Evolutionary conservation across 371 early-diverging fungal genomes (phyloP).

Genomic region (Syncephalastrum monosporum): DNA sequence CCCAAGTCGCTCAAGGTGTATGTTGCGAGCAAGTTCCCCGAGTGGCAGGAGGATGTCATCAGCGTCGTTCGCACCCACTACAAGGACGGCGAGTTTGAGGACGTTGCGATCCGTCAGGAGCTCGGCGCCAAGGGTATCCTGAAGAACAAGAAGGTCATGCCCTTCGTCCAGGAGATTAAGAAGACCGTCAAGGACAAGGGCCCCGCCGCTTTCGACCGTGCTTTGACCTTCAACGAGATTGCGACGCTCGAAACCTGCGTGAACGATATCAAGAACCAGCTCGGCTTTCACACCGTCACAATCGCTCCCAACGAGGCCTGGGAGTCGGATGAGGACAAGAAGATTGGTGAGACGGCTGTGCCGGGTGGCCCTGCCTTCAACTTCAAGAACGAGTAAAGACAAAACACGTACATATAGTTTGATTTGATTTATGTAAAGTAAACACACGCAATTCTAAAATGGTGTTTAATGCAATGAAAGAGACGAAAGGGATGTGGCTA

Average conservation of each 20-base stretch:
- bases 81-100: conserved; percentile 66
- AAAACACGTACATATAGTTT: too few species aligned
- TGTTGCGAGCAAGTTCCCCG: conserved; percentile 85
- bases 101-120: conserved; percentile 68
- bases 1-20: conserved; percentile 76
- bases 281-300: conserved; percentile 39
- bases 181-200: conserved; percentile 72
- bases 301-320: conserved; percentile 47
- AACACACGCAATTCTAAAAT: too few species aligned
- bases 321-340: conserved; percentile 48
- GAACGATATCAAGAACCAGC: conserved; percentile 53
- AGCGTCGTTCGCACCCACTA: conserved; percentile 68
- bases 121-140: conserved; percentile 73
- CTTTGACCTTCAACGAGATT: conserved; percentile 77
- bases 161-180: conserved; percentile 82
- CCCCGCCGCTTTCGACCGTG: conserved; percentile 75
- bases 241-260: conserved; percentile 58
- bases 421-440: too few species aligned
- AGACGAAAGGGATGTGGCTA: too few species aligned
- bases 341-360: conserved; percentile 59
- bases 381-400: conserved; percentile 45
- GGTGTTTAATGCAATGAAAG: too few species aligned
- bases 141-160: conserved; percentile 94
- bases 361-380: conserved; percentile 68
- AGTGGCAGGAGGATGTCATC: conserved; percentile 89